Conservation (phyloP, 768 basidiomycete species). For the Sarcodon aspratus region DNA sequence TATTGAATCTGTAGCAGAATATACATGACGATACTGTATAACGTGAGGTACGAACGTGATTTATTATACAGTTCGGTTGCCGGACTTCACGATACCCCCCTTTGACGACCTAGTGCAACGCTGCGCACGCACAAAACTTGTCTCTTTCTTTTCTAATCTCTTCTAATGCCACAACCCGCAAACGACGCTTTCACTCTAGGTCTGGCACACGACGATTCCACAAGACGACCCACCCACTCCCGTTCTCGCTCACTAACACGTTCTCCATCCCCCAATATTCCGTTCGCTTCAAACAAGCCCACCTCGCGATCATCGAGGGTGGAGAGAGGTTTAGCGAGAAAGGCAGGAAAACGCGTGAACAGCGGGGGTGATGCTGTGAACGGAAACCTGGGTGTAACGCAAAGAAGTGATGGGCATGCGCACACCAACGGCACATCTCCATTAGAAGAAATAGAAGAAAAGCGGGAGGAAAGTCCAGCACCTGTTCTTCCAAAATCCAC, state of each 20-base stretch:
- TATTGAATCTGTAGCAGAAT: too few relatives aligned
- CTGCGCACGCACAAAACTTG: neutral
- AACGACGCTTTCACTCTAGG: slow-evolving; percentile 15
- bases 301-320: neutral
- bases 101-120: neutral
- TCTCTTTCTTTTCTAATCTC: too few relatives aligned
- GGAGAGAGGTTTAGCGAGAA: neutral
- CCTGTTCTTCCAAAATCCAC: neutral
- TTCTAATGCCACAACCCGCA: slow-evolving; percentile 8
- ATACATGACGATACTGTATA: too few relatives aligned
- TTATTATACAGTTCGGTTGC: too few relatives aligned
- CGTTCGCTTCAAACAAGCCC: slow-evolving; percentile 6
- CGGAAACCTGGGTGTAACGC: neutral
- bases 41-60: too few relatives aligned
- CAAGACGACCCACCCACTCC: slow-evolving; percentile 7
- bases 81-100: too few relatives aligned
- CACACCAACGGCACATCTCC: neutral
- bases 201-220: slow-evolving; percentile 10
- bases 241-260: slow-evolving; percentile 5
- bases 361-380: neutral
- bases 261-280: slow-evolving; percentile 11
- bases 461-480: neutral
- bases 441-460: neutral
- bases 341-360: neutral
- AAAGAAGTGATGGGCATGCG: too few relatives aligned